phyloP scores from a whole-genome alignment of 768 basidiomycete species.

The Mycena belliarum region DNA sequence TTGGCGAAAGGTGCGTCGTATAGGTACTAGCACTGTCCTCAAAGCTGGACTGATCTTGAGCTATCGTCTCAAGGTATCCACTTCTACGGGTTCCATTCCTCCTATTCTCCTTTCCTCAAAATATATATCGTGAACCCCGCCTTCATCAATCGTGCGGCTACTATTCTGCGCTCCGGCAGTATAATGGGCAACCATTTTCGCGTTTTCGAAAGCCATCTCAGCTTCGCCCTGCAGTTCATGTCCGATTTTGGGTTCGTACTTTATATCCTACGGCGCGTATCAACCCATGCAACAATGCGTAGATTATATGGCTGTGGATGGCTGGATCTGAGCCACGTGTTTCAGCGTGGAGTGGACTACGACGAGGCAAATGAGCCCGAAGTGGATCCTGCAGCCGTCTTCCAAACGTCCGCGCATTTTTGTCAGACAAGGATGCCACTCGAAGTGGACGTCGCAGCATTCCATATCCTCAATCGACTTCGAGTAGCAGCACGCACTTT shows the following conservation, averaged over 20 bases:
- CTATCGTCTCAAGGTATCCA: slow-evolving; percentile 42
- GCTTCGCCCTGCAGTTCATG: slow-evolving; percentile 88
- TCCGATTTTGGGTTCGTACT: slow-evolving; percentile 71
- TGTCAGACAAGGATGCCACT: slow-evolving; percentile 69
- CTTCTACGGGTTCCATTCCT: slow-evolving; percentile 92
- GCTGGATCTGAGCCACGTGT: slow-evolving; percentile 72
- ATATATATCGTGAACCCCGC: slow-evolving; percentile 74
- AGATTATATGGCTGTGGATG: slow-evolving; percentile 88
- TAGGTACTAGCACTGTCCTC: neutral
- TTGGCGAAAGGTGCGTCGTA: slow-evolving; percentile 74
- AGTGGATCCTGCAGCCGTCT: slow-evolving; percentile 24
- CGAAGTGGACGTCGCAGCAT: slow-evolving; percentile 81
- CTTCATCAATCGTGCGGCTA: slow-evolving; percentile 64
- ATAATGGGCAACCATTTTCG: slow-evolving; percentile 79
- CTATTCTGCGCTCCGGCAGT: slow-evolving; percentile 79
- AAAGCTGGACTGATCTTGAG: neutral
- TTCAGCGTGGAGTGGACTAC: slow-evolving; percentile 50
- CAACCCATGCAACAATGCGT: no score
- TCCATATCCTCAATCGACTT: slow-evolving; percentile 86
- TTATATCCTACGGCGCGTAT: no score
- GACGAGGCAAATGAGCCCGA: slow-evolving; percentile 35
- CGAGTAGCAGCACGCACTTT: slow-evolving; percentile 61
- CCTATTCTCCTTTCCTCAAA: slow-evolving; percentile 88
- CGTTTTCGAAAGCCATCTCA: slow-evolving; percentile 89
- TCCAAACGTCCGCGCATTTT: slow-evolving; percentile 57